Conservation (phyloP, 805 yeast species). For the Kazachstania bromeliacearum region DNA sequence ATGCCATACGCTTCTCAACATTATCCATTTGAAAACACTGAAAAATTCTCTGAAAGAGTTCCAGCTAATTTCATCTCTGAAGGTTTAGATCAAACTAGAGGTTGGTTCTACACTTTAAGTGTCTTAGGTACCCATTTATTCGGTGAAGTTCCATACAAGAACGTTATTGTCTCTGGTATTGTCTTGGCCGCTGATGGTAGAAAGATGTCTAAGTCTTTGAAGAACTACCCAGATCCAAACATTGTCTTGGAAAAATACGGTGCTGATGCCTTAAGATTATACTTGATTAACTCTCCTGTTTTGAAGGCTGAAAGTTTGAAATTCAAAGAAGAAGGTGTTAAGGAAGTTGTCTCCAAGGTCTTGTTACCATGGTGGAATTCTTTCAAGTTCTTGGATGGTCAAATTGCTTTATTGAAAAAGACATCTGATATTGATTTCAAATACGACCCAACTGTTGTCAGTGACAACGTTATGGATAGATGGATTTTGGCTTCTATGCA, state of each 20-base stretch:
- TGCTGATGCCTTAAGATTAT: conserved; percentile 94
- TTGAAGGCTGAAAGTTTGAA: conserved; percentile 92
- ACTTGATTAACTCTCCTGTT: conserved; percentile 95
- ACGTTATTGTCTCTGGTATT: conserved; percentile 92
- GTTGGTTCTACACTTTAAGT: conserved; percentile 97
- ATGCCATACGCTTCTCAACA: conserved; percentile 98
- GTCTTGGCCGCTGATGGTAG: conserved; percentile 97
- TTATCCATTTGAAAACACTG: conserved; percentile 86
- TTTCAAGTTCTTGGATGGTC: conserved; percentile 91
- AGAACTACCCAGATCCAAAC: conserved; percentile 94
- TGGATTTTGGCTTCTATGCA: conserved; percentile 97
- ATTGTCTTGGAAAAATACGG: conserved; percentile 79
- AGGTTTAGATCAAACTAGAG: conserved; percentile 99
- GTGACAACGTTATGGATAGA: conserved; percentile 90
- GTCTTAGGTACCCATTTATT: conserved; percentile 93
- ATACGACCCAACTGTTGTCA: conserved; percentile 53
- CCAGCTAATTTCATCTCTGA: conserved; percentile 98
- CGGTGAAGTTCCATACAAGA: conserved; percentile 85
- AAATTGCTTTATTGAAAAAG: conserved; percentile 76
- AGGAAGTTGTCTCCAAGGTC: conserved; percentile 93
- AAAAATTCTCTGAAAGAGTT: conserved; percentile 61
- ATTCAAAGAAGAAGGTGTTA: conserved; percentile 97
- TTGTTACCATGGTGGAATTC: conserved; percentile 98
- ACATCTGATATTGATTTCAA: conserved; percentile 59
- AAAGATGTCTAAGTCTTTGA: conserved; percentile 97